Percentiles rank a stretch among this genome's conserved stretches.
Conservation (phyloP, 2,329 filamentous ascomycete genomes). For the Colletotrichum kahawae region DNA sequence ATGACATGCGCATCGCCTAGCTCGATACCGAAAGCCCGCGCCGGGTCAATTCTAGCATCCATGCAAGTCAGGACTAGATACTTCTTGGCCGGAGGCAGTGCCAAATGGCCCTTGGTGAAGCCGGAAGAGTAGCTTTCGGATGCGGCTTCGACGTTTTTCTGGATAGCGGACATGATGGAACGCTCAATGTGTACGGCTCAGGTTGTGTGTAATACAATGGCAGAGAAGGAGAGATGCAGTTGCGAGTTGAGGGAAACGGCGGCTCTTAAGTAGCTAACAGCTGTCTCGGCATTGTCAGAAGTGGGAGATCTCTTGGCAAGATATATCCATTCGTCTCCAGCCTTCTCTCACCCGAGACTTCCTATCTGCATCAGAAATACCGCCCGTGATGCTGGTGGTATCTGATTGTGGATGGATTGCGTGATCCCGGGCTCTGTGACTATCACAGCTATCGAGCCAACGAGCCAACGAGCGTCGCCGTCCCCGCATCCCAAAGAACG, state of each 20-base stretch:
- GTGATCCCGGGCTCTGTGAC: constrained; percentile 10
- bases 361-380: not conserved
- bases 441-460: not conserved
- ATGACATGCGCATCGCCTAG: constrained; percentile 82
- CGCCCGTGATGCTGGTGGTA: not conserved
- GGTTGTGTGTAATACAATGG: not conserved
- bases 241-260: not conserved
- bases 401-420: constrained; percentile 17
- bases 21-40: constrained; percentile 70
- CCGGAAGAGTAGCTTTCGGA: constrained; percentile 14
- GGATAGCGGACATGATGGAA: constrained; percentile 13
- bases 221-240: not conserved
- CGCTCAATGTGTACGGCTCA: not conserved
- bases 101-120: constrained; percentile 71
- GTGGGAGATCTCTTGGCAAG: not conserved
- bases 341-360: not conserved
- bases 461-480: not conserved
- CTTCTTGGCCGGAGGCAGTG: constrained; percentile 72
- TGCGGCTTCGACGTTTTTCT: constrained; percentile 20
- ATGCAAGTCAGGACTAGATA: constrained; percentile 76
- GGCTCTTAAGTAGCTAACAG: not conserved
- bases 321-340: not conserved
- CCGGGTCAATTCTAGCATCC: constrained; percentile 77
- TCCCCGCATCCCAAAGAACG: not conserved
- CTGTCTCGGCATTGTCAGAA: not conserved